A percentile compares a stretch with the other conserved stretches of the same genome.
Evolutionary conservation across 495 filamentous ascomycete genomes (phyloP).

Genomic region (Sordaria brevicollis): DNA sequence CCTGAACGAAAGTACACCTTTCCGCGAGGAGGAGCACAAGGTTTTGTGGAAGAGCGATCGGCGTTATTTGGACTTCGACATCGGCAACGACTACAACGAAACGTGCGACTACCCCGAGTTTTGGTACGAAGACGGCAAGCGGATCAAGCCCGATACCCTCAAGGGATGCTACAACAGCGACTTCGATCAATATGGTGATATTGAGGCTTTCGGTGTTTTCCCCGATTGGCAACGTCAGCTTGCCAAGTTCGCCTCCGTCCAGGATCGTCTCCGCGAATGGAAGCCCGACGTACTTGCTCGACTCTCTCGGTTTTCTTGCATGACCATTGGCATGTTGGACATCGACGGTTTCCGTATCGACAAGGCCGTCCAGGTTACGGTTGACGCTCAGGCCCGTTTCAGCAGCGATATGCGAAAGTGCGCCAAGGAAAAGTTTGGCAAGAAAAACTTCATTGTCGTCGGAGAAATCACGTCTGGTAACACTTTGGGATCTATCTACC

Average conservation of each 20-base stretch:
- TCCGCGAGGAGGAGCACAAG: constrained; percentile 45
- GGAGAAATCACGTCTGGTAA: constrained; percentile 59
- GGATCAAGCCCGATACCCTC: constrained; percentile 38
- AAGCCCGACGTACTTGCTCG: constrained; percentile 47
- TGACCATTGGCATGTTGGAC: constrained; percentile 53
- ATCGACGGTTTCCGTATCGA: constrained; percentile 63
- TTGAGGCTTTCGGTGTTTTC: constrained; percentile 57
- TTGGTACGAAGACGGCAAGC: constrained; percentile 53
- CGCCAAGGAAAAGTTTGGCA: constrained; percentile 40
- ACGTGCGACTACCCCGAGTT: constrained; percentile 56
- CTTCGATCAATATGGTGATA: constrained; percentile 62
- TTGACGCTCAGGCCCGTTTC: constrained; percentile 52
- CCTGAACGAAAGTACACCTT: constrained; percentile 56
- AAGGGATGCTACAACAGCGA: constrained; percentile 59
- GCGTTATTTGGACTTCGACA: constrained; percentile 53
- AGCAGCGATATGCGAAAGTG: constrained; percentile 45
- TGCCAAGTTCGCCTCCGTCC: constrained; percentile 64
- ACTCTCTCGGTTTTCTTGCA: constrained; percentile 55
- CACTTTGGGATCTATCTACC: constrained; percentile 52
- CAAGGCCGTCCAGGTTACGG: constrained; percentile 56
- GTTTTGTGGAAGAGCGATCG: constrained; percentile 48
- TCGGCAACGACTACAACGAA: constrained; percentile 46
- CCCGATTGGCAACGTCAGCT: constrained; percentile 58
- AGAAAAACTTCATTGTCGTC: constrained; percentile 54
- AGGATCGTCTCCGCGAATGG: constrained; percentile 69